A percentile compares a stretch with the other conserved stretches of the same genome.
phyloP scores from a whole-genome alignment of 2,329 filamentous ascomycete genomes.

The Chaetomium sp. region DNA sequence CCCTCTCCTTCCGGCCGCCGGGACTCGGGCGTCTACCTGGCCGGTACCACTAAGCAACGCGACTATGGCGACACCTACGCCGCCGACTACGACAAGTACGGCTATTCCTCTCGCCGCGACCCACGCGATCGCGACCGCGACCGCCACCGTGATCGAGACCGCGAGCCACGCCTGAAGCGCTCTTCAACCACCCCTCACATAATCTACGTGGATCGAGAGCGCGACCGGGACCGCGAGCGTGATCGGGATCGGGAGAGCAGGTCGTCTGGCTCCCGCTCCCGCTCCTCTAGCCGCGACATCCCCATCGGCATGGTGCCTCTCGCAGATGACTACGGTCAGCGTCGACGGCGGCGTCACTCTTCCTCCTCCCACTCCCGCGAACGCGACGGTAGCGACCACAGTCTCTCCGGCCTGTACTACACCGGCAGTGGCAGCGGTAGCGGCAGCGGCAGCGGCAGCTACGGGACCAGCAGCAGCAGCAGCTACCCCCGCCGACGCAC shows the following conservation, averaged over 20 bases:
- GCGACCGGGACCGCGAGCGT: constrained; percentile 11
- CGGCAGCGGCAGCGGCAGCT: no score
- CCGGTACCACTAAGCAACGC: constrained; percentile 19
- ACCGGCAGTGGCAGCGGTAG: neutral
- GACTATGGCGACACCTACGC: constrained; percentile 13
- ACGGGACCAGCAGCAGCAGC: neutral
- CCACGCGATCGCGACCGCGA: constrained; percentile 9
- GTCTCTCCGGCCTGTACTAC: constrained; percentile 5
- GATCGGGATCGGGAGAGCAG: neutral
- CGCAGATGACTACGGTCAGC: constrained; percentile 14
- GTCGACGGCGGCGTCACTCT: constrained; percentile 11
- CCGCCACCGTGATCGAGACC: constrained; percentile 6
- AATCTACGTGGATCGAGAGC: constrained; percentile 20
- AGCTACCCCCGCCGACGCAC: constrained; percentile 5
- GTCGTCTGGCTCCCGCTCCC: constrained; percentile 11
- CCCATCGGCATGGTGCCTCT: constrained; percentile 16
- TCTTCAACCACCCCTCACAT: constrained; percentile 24
- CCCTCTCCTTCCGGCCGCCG: constrained; percentile 21
- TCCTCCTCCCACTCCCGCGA: constrained; percentile 6
- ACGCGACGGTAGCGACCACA: neutral
- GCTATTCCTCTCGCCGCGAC: constrained; percentile 11
- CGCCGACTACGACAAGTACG: constrained; percentile 10
- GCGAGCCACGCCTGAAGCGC: constrained; percentile 23
- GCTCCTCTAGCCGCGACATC: constrained; percentile 16
- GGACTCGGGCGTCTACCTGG: constrained; percentile 24